Evolutionary conservation across 2,329 filamentous ascomycete genomes (phyloP), one percentile per base, ranked within the genome.

Genomic region (Colletotrichum incanum): DNA sequence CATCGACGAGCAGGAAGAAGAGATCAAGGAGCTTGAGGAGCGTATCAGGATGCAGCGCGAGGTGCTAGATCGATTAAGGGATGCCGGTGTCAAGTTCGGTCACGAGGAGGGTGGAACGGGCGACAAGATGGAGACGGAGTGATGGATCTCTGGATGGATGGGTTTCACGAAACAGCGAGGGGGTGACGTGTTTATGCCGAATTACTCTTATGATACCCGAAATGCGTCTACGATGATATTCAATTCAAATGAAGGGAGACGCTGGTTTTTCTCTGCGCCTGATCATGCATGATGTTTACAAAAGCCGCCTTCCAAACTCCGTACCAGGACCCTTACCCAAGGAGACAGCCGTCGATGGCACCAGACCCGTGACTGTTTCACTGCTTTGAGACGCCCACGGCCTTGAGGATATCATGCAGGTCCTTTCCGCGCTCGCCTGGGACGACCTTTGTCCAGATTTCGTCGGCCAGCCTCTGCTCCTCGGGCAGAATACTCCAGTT

Each of bases 401-500:
- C 84, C 65, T 82, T 86, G 68, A 96, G 81, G 28, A 94, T 92
- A 74, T 93, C 91, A 31, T 91, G 88, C 1, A 93, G 84, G 9
- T 89, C 89, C 77, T 88, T 84, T 2, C 88, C 88, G 6, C 89
- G 89, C 62, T 88, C 88, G 11, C 92, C 92, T 12, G 88, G 88
- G 14, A 95, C 89, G 14, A 91, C 85, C 41, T 89, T 87, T 61
- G 86, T 89, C 95, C 95, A 98, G 0, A 93, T 84, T 2, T 88
- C 84, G 1, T 92, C 89, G 0, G 83, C 76, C 16, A 96, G 82
- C 31, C 88, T 87, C 66, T 92, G 84, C 1, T 85, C 85, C 64
- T 90, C 87, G 1, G 89, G 85, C 28, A 98, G 76, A 2, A 94
- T 82, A 43, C 86, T 89, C 94, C 96, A 99, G 79, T 99, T 95